A percentile compares a stretch with the other conserved stretches of the same genome.
These are phyloP conservation scores for Cymbopogon citratus DNA, from an alignment of 176 grass and related monocot genomes.

Conservation along the genomic window DNA sequence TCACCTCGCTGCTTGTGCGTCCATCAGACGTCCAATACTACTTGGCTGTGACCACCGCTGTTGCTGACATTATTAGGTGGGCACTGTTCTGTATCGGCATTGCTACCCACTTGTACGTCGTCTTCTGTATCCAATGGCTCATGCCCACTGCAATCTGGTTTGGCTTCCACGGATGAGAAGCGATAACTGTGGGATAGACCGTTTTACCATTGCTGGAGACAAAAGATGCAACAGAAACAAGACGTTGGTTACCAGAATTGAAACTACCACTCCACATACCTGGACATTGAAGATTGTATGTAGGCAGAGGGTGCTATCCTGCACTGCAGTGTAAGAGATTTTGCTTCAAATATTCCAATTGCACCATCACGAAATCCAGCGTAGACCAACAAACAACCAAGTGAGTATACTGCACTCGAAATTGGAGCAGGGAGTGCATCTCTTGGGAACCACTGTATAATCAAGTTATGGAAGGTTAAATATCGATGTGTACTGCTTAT, in stretches of 20 bases:
- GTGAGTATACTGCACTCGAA: constrained; percentile 81
- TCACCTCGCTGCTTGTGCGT: too few species aligned
- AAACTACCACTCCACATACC: constrained; percentile 26
- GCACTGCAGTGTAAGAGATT: constrained; percentile 58
- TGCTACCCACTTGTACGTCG: neutral
- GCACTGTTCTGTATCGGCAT: neutral
- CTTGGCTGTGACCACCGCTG: constrained; percentile 41
- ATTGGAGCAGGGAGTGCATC: constrained; percentile 63
- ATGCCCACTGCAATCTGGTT: constrained; percentile 58
- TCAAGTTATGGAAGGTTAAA: neutral
- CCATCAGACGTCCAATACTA: too few species aligned
- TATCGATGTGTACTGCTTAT: neutral
- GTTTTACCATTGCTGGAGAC: constrained; percentile 19
- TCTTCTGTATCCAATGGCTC: constrained; percentile 45
- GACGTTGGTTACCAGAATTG: neutral
- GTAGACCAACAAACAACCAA: constrained; percentile 54
- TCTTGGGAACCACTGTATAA: constrained; percentile 67
- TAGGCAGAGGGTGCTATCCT: constrained; percentile 69
- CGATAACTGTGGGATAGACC: constrained; percentile 33
- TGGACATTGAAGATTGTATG: constrained; percentile 55
- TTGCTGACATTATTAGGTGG: neutral
- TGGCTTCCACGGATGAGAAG: constrained; percentile 39
- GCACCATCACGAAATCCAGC: constrained; percentile 28
- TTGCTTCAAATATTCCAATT: constrained; percentile 75
- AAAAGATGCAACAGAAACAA: neutral